Conservation (phyloP, 345 rosid species). For the Citrus sinensis region DNA sequence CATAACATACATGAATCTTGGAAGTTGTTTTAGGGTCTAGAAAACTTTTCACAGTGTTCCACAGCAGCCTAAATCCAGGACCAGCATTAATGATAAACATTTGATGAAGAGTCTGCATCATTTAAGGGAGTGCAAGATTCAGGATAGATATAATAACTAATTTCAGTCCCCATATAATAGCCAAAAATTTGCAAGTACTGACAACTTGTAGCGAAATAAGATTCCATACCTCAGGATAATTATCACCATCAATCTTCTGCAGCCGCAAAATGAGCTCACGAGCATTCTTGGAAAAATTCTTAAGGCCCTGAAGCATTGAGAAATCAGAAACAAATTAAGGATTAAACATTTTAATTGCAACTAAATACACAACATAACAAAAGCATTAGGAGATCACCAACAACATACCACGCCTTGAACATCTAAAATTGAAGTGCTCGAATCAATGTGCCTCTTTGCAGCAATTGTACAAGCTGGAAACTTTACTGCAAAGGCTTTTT, state of each 20-base stretch:
- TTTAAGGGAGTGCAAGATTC: constrained; percentile 15
- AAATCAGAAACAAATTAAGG: constrained; percentile 5
- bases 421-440: constrained; percentile 94
- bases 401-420: constrained; percentile 94
- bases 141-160: not conserved
- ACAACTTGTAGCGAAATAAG: not conserved
- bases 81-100: constrained; percentile 99
- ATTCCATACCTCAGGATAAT: constrained; percentile 86
- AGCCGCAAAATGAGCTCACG: constrained; percentile 84
- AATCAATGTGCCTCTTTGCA: constrained; percentile 92
- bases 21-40: constrained; percentile 97
- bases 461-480: constrained; percentile 91
- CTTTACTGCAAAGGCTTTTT: constrained; percentile 74
- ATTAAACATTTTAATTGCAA: not conserved
- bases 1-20: constrained; percentile 76
- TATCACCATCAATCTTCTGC: constrained; percentile 97
- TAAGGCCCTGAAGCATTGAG: constrained; percentile 56
- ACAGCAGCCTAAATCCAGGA: constrained; percentile 79
- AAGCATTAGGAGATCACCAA: not conserved
- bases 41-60: constrained; percentile 86
- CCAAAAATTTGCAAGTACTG: not conserved
- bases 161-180: not conserved
- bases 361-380: not conserved
- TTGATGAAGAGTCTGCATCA: constrained; percentile 89
- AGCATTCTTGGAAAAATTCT: constrained; percentile 90